Percentiles rank a stretch among this genome's conserved stretches.
Evolutionary conservation across 352 stramenopile genomes (phyloP).

Genomic region (Phytopythium montanum): DNA sequence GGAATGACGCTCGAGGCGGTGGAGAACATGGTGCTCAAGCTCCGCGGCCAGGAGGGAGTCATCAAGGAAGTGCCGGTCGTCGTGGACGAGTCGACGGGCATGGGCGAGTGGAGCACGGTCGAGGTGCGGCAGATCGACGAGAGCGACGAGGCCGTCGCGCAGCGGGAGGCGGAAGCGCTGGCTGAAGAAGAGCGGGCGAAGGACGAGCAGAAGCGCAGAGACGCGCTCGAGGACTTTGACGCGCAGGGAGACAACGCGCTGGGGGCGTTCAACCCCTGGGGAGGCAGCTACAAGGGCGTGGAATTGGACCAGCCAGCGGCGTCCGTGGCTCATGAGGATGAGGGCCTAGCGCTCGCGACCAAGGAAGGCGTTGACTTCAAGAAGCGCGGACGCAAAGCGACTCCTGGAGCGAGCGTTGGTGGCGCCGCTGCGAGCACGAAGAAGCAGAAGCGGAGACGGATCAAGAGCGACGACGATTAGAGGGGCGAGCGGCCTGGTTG

Average conservation of each 20-base stretch:
- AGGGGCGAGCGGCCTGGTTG: background rate
- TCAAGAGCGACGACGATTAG: conserved; percentile 48
- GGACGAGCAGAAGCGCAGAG: conserved; percentile 48
- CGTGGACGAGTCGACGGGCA: conserved; percentile 73
- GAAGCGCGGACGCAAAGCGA: conserved; percentile 34
- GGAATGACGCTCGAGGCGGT: conserved; percentile 62
- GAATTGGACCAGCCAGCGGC: conserved; percentile 39
- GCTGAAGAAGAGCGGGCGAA: conserved; percentile 26
- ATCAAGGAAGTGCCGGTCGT: conserved; percentile 11
- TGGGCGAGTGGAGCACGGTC: conserved; percentile 81
- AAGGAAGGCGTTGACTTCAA: conserved; percentile 69
- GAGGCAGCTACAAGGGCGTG: conserved; percentile 81
- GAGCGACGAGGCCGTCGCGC: conserved; percentile 53
- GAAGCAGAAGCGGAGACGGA: conserved; percentile 66
- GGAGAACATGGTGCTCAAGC: conserved; percentile 54
- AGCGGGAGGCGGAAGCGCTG: conserved; percentile 43
- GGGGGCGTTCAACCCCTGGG: conserved; percentile 79
- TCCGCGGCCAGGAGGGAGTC: conserved; percentile 9
- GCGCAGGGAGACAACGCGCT: conserved; percentile 70
- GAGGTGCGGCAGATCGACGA: conserved; percentile 73
- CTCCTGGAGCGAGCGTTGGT: conserved; percentile 2
- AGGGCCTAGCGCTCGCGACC: conserved; percentile 49
- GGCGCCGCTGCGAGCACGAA: conserved; percentile 17
- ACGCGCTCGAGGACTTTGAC: conserved; percentile 66
- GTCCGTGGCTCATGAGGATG: conserved; percentile 21